Conservation (phyloP, 2,329 filamentous ascomycete species). For the Pyricularia sp. region DNA sequence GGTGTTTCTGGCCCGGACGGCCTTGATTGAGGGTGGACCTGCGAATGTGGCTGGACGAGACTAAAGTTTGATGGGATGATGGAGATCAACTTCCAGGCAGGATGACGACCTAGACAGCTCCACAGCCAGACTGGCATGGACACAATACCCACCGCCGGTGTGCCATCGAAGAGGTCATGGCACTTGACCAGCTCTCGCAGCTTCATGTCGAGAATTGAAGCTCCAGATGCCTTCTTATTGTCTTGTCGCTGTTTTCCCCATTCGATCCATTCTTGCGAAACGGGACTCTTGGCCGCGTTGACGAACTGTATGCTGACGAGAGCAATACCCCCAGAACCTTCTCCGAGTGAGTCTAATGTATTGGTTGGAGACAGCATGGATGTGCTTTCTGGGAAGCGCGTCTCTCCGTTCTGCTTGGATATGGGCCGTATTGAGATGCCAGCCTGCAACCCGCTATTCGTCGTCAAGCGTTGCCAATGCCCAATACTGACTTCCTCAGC, state of each 20-base stretch:
- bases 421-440: not conserved
- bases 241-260: not conserved
- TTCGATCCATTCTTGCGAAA: not conserved
- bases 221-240: not conserved
- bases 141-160: not conserved
- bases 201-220: not conserved
- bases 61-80: not conserved
- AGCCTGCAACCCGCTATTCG: not conserved
- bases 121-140: slow-evolving; percentile 5
- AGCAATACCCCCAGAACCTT: not conserved
- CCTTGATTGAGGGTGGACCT: not conserved
- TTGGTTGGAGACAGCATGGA: not conserved
- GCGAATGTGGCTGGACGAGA: not conserved
- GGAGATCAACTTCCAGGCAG: slow-evolving; percentile 4
- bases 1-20: not conserved
- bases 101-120: not conserved
- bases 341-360: not conserved
- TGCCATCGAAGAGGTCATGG: not conserved
- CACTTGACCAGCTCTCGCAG: slow-evolving; percentile 2
- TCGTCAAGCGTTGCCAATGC: not conserved
- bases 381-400: not conserved
- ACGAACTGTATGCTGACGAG: slow-evolving; percentile 1
- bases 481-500: not conserved
- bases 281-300: not conserved
- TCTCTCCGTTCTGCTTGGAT: not conserved